Evolutionary conservation across 331 rosid species (phyloP), one percentile per base, ranked within the genome.

Genomic region (Saraca asoca): DNA sequence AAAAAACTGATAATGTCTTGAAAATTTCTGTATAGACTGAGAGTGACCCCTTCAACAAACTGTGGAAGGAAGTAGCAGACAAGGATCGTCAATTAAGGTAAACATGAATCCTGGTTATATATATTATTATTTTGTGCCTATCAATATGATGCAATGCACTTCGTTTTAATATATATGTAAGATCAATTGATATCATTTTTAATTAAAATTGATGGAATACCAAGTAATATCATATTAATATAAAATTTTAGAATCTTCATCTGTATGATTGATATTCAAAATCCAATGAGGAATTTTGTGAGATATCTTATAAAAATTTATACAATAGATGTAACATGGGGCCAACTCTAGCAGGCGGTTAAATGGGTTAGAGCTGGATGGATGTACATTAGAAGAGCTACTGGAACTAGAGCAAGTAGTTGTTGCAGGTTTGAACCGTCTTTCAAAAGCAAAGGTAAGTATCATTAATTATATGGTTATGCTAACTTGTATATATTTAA

Each of bases 291-390:
- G n/a, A n/a, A n/a, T n/a, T 35, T 29, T 15, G 11, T 37, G 39
- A 75, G 34, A 64, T 7, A 37, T 20, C 6, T 20, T 53, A 45
- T 60, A n/a, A n/a, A n/a, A n/a, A n/a, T n/a, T n/a, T n/a, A n/a
- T n/a, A n/a, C n/a, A n/a, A n/a, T n/a, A n/a, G n/a, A n/a, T n/a
- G n/a, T n/a, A n/a, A n/a, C n/a, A n/a, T n/a, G n/a, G n/a, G n/a
- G n/a, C 29, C 64, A 17, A 5, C 20, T 35, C 41, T 5, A 54
- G 69, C 76, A 86, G 94, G 72, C 70, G 58, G 15, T 29, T 89
- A 73, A 84, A 66, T 45, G 96, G 96, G 56, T 91, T 86, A 45
- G 91, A 89, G 14, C 78, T 89, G 43, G 76, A 79, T 48, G 89
- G 61, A 53, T 58, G 73, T 41, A 73, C 79, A 58, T 13, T 79